Evolutionary conservation across 225 moss, liverwort and hornwort genomes (phyloP), one percentile per base, ranked within the genome.

Genomic region (Marchantia polymorpha): DNA sequence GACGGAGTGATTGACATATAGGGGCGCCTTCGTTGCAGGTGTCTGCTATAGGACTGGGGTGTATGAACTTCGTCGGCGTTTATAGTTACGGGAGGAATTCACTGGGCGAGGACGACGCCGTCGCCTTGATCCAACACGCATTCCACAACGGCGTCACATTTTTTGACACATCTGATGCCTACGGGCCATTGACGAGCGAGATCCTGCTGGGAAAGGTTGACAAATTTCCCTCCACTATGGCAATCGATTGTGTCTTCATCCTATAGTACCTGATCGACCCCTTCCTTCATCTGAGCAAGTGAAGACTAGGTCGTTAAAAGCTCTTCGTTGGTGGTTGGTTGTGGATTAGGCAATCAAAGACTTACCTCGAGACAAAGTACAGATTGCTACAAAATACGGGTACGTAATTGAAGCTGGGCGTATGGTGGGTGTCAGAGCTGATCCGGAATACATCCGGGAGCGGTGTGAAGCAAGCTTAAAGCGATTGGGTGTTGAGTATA

Each of bases 321-420:
- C 56, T 56, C 4, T 1, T 19, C 13, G 19, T 56, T 19, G 13
- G 13, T 56, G 19, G 56, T 12, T 19, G 13, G 56, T 0, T 56
- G 56, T 39, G 39, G 39, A 39, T 39, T 72, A 83, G 83, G 83
- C 83, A 3, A 74, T 83, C 72, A 73, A 79, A 64, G 79, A 65
- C 47, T 64, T 83, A 48, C 71, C 71, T 12, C 61, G 83, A 52
- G 74, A 83, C 52, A 79, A 75, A 51, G 73, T 83, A 17, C 72
- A 83, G 74, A n/a, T 83, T 30, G 79, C 79, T 9, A 83, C 83
- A 0, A 83, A 83, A 52, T 83, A 74, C 55, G 80, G 79, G 30
- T 10, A 8, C 15, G 10, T 17, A 22, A 0, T 15, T 2, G 54
- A 15, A n/a, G n/a, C 1, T 0, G 29, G 1, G 48, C 31, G 31